Evolutionary conservation across 2,329 filamentous ascomycete species (phyloP).

Genomic region (Phialocephala sp.): DNA sequence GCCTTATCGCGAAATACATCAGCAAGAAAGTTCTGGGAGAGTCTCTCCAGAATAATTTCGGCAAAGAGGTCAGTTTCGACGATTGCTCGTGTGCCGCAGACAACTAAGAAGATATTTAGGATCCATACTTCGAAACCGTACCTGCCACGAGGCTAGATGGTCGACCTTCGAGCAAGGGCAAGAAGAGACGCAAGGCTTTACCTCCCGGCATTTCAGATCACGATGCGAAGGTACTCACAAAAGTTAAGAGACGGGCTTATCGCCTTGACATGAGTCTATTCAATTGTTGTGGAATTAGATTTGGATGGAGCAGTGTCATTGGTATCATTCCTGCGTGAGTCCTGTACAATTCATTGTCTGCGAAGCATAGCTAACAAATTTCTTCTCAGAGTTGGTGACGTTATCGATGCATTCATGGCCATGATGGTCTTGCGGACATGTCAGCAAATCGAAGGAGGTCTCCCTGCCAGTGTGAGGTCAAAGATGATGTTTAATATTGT

Average conservation of each 20-base stretch:
- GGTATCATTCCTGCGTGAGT: conserved; percentile 82
- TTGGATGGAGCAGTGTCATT: conserved; percentile 90
- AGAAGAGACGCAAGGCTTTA: conserved; percentile 84
- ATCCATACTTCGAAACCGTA: conserved; percentile 88
- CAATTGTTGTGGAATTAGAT: conserved; percentile 78
- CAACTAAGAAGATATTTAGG: conserved; percentile 55
- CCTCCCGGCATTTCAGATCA: conserved; percentile 83
- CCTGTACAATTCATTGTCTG: conserved; percentile 14
- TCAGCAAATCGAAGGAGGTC: conserved; percentile 75
- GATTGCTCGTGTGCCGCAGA: not conserved
- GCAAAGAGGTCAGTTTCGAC: conserved; percentile 53
- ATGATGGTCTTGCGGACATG: conserved; percentile 77
- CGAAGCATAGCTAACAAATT: conserved; percentile 33
- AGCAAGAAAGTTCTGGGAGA: conserved; percentile 64
- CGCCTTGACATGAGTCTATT: conserved; percentile 84
- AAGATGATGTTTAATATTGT: conserved; percentile 83
- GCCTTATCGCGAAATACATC: conserved; percentile 58
- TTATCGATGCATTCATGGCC: conserved; percentile 74
- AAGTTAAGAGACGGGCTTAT: conserved; percentile 85
- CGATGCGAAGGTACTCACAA: conserved; percentile 82
- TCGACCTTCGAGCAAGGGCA: conserved; percentile 71
- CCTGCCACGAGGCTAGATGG: conserved; percentile 73
- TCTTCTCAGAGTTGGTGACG: conserved; percentile 70
- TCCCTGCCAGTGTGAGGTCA: conserved; percentile 64
- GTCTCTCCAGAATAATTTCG: conserved; percentile 61